Evolutionary conservation across 2,329 filamentous ascomycete species (phyloP), one percentile per base, ranked within the genome.

Genomic region (Monosporascus sp.): DNA sequence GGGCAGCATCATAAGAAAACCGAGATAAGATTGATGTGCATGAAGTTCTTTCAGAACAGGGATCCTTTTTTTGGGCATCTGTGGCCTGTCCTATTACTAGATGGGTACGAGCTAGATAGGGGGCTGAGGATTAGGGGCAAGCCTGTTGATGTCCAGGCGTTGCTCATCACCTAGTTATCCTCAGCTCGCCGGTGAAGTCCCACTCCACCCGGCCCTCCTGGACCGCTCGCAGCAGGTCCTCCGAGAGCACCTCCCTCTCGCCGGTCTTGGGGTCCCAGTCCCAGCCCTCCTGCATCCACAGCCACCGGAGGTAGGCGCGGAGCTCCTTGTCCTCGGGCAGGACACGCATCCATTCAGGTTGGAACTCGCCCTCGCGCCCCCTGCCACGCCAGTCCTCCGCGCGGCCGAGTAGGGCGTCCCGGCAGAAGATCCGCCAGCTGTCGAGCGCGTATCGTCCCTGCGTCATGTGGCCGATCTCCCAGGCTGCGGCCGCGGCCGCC

Each of bases 381-480:
- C 70, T 74, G 1, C 87, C 88, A 62, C 83, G 85, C 81, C 86
- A 90, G 57, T 85, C 82, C 9, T 71, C 67, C 1, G 86, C 83
- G 18, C 84, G 69, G 0, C 84, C 86, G 7, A 91, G 80, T 24
- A 96, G 69, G 35, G 79, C 76, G 66, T 97, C 92, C 2, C 92
- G 83, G 67, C 90, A 96, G 69, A 97, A 97, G 58, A 97, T 96
- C 3, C 92, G 83, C 89, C 90, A 97, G 64, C 88, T 92, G 69
- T 97, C 92, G 48, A 93, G 75, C 0, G 90, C 88, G 68, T 97
- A 97, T 1, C 83, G 78, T 17, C 91, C 89, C 51, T 89, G 85
- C 0, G 90, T 91, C 53, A 97, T 74, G 68, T 96, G 89, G 0
- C 87, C 90, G 55, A 96, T 88, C 64, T 97, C 92, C 85, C 90